Base-by-base conservation (phyloP, 2,329 filamentous ascomycete species). In the Aspergillus brasiliensis region DNA sequence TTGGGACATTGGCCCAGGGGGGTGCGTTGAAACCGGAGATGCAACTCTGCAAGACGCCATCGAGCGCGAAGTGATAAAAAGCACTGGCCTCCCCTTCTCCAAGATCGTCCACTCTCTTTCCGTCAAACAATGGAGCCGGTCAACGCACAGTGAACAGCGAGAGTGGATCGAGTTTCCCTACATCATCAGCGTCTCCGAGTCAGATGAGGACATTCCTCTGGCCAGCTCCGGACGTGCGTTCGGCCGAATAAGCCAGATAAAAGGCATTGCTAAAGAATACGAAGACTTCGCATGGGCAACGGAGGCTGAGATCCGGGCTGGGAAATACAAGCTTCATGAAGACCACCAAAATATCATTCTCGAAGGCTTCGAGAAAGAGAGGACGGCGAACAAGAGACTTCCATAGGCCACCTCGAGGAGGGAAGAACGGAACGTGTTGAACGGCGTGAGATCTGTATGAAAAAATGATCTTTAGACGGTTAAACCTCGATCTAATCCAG, bases 221-320 rank as follows among this genome's bases (percentile, higher is more conserved):
- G 31, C 31, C 31, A 34, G 31, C 31, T 34, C 31, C 31, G 31
- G 31, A 34, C 31, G 31, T 34, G 31, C 31, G 31, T 34, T 34
- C 31, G 31, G 31, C 31, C 31, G 31, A 34, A 34, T 34, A 34
- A 56, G 15, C 44, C 27, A 13, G n/a, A 38, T 28, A 42, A 19
- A 37, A 56, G 42, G 17, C 42, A n/a, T n/a, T 38, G 34, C 53
- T 46, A 11, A 40, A 15, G 53, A 56, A 7, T 42, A 48, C 28
- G 38, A 56, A 37, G 25, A 1, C 13, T 56, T 56, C 44, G 53
- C 42, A 48, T 56, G 53, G 53, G 53, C 42, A 48, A 56, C 53
- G 46, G 53, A 56, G 53, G 13, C 42, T 13, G 53, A 56, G 25
- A 27, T 56, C 31, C 47, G 47, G 17, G 25, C 25, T 34, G 47